Base-by-base conservation (phyloP, 331 rosid species). In the Quercus phellos region DNA sequence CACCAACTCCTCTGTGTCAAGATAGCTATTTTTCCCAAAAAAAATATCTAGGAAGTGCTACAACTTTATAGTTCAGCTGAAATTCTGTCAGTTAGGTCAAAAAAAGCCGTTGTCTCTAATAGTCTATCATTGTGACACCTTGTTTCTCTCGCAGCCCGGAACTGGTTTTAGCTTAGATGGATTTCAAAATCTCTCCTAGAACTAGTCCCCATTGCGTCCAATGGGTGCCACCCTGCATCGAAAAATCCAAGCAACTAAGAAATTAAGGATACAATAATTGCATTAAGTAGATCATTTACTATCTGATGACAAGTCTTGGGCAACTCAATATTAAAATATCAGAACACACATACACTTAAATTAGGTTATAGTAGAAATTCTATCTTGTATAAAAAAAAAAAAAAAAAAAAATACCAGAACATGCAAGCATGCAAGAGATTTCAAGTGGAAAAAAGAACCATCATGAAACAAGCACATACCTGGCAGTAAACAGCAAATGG, bases 131-230 rank as follows among this genome's bases (percentile, higher is more conserved):
- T 24, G 6, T 11, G 26, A 59, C 30, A 38, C 66, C 54, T 32
- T 50, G 54, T 61, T 42, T 73, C 16, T 76, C 54, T 55, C 6
- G 34, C 6, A 29, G 14, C 4, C 42, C 19, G 34, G 72, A 70
- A 51, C 60, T 63, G 46, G 61, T 73, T 84, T 72, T 61, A 53
- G 58, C 24, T 84, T 82, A 89, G 29, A 94, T 35, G 53, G 83
- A 87, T 82, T 89, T 85, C 82, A 94, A 77, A 77, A 94, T 91
- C 90, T 94, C 98, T 78, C 96, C 98, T 9, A 94, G 90, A 64
- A 90, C 97, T 43, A 94, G 85, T 73, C 97, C 98, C 98, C 98
- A 92, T 55, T 94, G 98, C 80, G 96, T 92, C 97, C 98, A 92
- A 83, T 94, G 98, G 55, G 94, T 89, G 82, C 98, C 97, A 78